phyloP scores from a whole-genome alignment of 306 rosid species.

The Vicia sativa region DNA sequence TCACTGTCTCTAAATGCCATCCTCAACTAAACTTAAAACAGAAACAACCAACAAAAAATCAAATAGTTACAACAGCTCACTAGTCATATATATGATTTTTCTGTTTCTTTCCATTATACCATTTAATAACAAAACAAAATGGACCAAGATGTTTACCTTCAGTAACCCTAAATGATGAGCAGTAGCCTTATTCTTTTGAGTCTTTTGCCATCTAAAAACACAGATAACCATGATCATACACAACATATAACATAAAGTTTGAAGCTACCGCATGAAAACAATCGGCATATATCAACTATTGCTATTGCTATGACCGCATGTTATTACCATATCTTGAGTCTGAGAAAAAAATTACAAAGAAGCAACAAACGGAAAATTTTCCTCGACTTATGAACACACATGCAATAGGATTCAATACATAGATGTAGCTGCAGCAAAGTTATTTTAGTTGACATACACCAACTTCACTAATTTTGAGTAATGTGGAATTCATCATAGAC shows the following conservation, averaged over 20 bases:
- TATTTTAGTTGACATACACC: neutral
- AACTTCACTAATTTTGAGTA: too few relatives aligned
- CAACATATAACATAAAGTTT: slow-evolving; percentile 2
- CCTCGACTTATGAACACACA: neutral
- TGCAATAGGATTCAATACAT: slow-evolving; percentile 9
- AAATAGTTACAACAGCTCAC: neutral
- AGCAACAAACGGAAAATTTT: neutral
- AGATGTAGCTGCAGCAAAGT: slow-evolving; percentile 17
- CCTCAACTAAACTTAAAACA: slow-evolving; percentile 16
- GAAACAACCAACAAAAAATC: slow-evolving; percentile 8
- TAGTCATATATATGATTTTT: neutral
- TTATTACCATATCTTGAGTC: neutral
- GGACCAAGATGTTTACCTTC: slow-evolving; percentile 53
- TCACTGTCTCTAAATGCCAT: slow-evolving; percentile 32
- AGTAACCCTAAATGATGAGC: slow-evolving; percentile 99
- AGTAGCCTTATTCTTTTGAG: slow-evolving; percentile 98
- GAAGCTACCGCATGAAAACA: neutral
- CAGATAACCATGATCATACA: neutral
- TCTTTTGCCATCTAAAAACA: slow-evolving; percentile 89
- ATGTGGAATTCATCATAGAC: neutral
- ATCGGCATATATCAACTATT: slow-evolving; percentile 3
- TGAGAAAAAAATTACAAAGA: neutral
- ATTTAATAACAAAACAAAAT: slow-evolving; percentile 13
- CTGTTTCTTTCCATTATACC: neutral
- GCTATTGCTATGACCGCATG: neutral